Base-by-base conservation (phyloP, 2,329 filamentous ascomycete genomes). In the Trichoderma arundinaceum region DNA sequence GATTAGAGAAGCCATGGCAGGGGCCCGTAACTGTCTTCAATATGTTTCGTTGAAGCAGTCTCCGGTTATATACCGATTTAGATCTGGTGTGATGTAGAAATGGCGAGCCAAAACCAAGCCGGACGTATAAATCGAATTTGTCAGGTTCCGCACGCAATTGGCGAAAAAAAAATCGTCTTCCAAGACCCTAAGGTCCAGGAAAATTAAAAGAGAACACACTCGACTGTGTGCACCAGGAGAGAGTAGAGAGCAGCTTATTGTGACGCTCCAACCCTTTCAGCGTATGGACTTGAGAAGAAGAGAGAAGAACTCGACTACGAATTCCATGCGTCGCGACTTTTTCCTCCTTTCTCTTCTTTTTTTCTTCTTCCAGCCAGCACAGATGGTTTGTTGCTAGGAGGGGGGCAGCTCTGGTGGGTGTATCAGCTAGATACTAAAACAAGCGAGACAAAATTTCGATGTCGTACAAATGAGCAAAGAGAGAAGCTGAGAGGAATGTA, bases 251-350 rank as follows among this genome's bases (percentile, higher is more conserved):
- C 49, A 54, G n/a, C 46, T 52, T 13, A 10, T 44, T 17, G 17
- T 44, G 15, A 39, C 38, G 17, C 22, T 44, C 48, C 15, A 2
- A 44, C 48, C 46, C 35, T 13, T 65, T 71, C 69, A 72, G 65
- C 64, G 69, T 53, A 72, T 69, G n/a, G 69, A 64, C 35, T 74
- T 72, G 65, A 72, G 70, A 17, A 73, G 67, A 58, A 73, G 68
- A 35, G 68, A 72, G 59, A 71, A 73, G 67, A 72, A 72, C 35
- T 71, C 69, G 66, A 69, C 63, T 41, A 69, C 62, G 67, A 72
- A 73, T 68, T 72, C 71, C 72, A 74, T 75, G 46, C 65, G 69
- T 56, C 43, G 57, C 44, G 46, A 46, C 43, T 57, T 60, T 52
- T 59, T 44, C 44, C 32, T 15, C 15, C 49, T 41, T 15, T 15